Percentiles rank a stretch among this genome's conserved stretches.
Evolutionary conservation across 2,329 filamentous ascomycete species (phyloP).

Genomic region (Basipetospora chlamydospora): DNA sequence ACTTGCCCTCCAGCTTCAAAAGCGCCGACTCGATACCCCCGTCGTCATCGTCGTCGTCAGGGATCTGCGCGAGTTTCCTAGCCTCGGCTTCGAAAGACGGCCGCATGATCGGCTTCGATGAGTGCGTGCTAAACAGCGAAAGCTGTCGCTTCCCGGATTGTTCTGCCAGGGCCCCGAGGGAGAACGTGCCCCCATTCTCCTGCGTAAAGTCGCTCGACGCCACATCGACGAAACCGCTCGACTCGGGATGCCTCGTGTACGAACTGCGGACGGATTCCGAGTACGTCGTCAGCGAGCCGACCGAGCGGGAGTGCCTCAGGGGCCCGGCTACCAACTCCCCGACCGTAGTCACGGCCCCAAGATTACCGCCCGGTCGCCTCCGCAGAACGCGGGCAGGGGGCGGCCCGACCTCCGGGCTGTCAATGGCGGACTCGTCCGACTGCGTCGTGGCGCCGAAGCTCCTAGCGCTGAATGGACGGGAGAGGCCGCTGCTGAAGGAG

Average conservation of each 20-base stretch:
- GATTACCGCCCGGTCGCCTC: conserved; percentile 59
- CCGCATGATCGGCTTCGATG: conserved; percentile 47
- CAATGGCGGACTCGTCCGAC: conserved; percentile 29
- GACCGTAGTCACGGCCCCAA: conserved; percentile 53
- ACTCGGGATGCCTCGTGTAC: conserved; percentile 21
- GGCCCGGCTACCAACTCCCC: conserved; percentile 42
- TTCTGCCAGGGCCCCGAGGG: conserved; percentile 44
- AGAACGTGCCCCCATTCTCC: conserved; percentile 32
- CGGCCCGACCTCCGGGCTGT: conserved; percentile 18
- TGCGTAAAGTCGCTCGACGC: conserved; percentile 25
- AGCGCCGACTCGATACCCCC: conserved; percentile 88
- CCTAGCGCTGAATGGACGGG: conserved; percentile 32
- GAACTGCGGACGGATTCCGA: conserved; percentile 47
- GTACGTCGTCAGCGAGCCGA: conserved; percentile 44
- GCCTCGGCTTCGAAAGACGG: conserved; percentile 82
- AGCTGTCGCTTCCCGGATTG: conserved; percentile 16
- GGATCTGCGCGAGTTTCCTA: conserved; percentile 72
- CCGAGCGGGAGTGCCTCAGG: conserved; percentile 39
- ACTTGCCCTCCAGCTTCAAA: conserved; percentile 81
- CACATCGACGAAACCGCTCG: conserved; percentile 29
- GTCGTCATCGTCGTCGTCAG: conserved; percentile 65
- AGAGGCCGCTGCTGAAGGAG: conserved; percentile 44
- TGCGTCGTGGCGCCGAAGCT: conserved; percentile 49
- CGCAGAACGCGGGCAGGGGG: conserved; percentile 50
- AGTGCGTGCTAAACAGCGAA: conserved; percentile 47